phyloP scores from a whole-genome alignment of 2,329 filamentous ascomycete genomes.

The Trichoderma semiorbis region DNA sequence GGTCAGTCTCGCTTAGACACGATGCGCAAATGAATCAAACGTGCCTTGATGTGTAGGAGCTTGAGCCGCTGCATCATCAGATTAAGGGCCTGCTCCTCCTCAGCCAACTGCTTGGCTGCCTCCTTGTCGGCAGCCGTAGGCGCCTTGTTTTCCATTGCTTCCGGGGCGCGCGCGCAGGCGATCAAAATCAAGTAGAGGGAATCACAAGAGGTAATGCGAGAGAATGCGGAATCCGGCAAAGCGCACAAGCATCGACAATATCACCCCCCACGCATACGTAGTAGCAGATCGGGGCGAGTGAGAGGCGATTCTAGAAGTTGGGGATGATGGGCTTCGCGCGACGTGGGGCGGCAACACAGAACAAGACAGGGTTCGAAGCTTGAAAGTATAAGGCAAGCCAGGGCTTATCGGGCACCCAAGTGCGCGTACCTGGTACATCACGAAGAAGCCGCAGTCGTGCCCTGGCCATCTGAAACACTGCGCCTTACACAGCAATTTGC shows the following conservation, averaged over 20 bases:
- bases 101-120: slow-evolving; percentile 31
- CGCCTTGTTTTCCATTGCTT: slow-evolving; percentile 21
- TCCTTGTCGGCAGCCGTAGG: slow-evolving; percentile 22
- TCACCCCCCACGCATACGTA: slow-evolving; percentile 2
- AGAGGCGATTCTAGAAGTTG: slow-evolving; percentile 16
- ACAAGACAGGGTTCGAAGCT: background rate
- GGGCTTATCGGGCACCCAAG: background rate
- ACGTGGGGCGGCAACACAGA: background rate
- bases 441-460: background rate
- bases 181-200: background rate
- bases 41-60: slow-evolving; percentile 54
- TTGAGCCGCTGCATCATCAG: slow-evolving; percentile 50
- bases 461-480: background rate
- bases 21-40: background rate
- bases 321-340: slow-evolving; percentile 11
- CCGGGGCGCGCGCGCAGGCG: background rate
- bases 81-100: slow-evolving; percentile 50
- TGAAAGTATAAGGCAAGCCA: background rate
- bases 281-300: slow-evolving; percentile 10
- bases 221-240: background rate
- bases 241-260: background rate
- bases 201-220: background rate
- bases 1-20: slow-evolving; percentile 21
- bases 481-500: background rate
- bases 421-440: background rate